phyloP scores from a whole-genome alignment of 306 rosid genomes.

The Ormosia emarginata region DNA sequence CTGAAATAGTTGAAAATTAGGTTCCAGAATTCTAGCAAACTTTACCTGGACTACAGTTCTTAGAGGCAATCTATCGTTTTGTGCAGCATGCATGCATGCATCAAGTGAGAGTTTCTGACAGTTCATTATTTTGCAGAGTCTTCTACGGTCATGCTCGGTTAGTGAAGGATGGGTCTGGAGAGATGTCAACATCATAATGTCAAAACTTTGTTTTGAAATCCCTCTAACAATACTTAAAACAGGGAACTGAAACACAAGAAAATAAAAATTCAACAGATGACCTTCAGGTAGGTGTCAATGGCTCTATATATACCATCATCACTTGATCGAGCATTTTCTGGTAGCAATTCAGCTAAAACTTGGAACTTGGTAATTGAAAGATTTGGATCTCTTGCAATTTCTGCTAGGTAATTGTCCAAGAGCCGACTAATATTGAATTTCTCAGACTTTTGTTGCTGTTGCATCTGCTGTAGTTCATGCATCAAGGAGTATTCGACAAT shows the following conservation, averaged over 20 bases:
- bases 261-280: slow-evolving; percentile 26
- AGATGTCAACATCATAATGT: slow-evolving; percentile 15
- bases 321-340: slow-evolving; percentile 70
- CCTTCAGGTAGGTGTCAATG: slow-evolving; percentile 89
- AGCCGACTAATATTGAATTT: slow-evolving; percentile 74
- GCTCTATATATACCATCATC: slow-evolving; percentile 95
- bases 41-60: slow-evolving; percentile 83
- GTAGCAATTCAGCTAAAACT: slow-evolving; percentile 71
- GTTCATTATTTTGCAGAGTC: slow-evolving; percentile 87
- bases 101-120: slow-evolving; percentile 89
- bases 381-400: slow-evolving; percentile 86
- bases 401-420: slow-evolving; percentile 84
- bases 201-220: slow-evolving; percentile 13
- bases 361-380: slow-evolving; percentile 81
- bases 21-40: slow-evolving; percentile 13
- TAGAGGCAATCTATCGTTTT: slow-evolving; percentile 89
- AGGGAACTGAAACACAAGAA: slow-evolving; percentile 11
- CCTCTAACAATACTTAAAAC: neutral
- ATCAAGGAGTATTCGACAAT: slow-evolving; percentile 84
- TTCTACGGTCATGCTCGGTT: slow-evolving; percentile 73
- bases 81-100: slow-evolving; percentile 91
- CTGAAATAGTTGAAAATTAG: neutral
- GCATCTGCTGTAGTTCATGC: slow-evolving; percentile 74
- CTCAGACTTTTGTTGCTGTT: slow-evolving; percentile 56
- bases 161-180: slow-evolving; percentile 75